Conservation (phyloP, 768 basidiomycete genomes). For the Sarcodon sp. region DNA sequence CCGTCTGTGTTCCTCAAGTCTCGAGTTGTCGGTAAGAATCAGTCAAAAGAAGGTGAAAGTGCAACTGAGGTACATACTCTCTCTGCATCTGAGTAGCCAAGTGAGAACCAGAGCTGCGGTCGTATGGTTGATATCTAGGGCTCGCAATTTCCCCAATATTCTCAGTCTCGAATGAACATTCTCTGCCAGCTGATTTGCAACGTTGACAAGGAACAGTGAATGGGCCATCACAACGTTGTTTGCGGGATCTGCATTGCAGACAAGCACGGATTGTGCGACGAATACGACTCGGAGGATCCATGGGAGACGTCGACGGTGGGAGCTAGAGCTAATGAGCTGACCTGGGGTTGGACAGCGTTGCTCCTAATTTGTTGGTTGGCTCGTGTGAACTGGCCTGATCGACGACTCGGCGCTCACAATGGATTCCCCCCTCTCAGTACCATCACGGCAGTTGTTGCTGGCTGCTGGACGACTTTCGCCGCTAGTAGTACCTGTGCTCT, state of each 20-base stretch:
- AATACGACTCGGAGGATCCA: background rate
- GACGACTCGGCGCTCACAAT: no score
- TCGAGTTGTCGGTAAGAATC: background rate
- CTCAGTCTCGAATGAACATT: background rate
- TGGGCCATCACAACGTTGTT: background rate
- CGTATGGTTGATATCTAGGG: background rate
- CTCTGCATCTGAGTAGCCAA: background rate
- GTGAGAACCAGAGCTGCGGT: background rate
- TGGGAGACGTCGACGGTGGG: background rate
- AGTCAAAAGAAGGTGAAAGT: background rate
- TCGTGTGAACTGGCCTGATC: no score
- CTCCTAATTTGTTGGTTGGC: no score
- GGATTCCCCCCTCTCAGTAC: no score
- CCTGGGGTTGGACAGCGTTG: no score
- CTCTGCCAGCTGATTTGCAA: background rate
- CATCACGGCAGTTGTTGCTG: no score
- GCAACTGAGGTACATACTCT: background rate
- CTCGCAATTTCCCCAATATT: background rate
- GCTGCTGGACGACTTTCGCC: no score
- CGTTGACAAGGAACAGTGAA: background rate
- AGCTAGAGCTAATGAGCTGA: no score
- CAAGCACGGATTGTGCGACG: background rate
- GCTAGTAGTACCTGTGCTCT: no score
- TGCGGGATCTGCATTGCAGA: background rate
- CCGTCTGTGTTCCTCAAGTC: background rate